These are phyloP conservation scores for Lepraria neglecta DNA, from an alignment of 495 filamentous ascomycete species.

Conservation along the genomic window DNA sequence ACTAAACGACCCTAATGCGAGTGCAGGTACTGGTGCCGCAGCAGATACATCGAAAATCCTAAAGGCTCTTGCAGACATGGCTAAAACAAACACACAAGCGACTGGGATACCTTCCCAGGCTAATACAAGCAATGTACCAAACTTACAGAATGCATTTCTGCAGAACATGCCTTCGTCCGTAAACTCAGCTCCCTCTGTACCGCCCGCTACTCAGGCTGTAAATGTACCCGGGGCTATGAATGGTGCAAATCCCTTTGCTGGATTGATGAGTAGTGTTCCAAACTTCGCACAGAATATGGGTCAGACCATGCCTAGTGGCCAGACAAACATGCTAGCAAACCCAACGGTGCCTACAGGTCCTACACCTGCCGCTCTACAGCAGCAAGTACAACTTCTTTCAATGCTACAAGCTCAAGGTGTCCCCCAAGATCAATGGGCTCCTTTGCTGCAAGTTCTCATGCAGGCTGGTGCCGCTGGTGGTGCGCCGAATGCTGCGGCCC, in stretches of 20 bases:
- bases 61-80: slow-evolving; percentile 78
- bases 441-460: slow-evolving; percentile 45
- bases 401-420: slow-evolving; percentile 53
- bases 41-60: slow-evolving; percentile 66
- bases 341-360: slow-evolving; percentile 35
- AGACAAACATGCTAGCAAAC: slow-evolving; percentile 25
- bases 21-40: slow-evolving; percentile 34
- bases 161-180: slow-evolving; percentile 41
- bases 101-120: slow-evolving; percentile 43
- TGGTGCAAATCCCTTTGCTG: slow-evolving; percentile 46
- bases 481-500: slow-evolving; percentile 32
- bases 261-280: slow-evolving; percentile 34
- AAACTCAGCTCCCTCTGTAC: slow-evolving; percentile 41
- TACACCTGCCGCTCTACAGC: slow-evolving; percentile 42
- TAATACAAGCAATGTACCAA: slow-evolving; percentile 52
- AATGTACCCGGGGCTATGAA: slow-evolving; percentile 53
- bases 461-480: slow-evolving; percentile 28
- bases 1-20: slow-evolving; percentile 38
- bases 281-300: slow-evolving; percentile 26
- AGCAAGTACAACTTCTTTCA: slow-evolving; percentile 60
- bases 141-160: slow-evolving; percentile 41
- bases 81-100: slow-evolving; percentile 64
- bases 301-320: slow-evolving; percentile 22
- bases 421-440: slow-evolving; percentile 55
- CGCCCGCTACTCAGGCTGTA: slow-evolving; percentile 49